Evolutionary conservation across 495 filamentous ascomycete genomes (phyloP).

Genomic region (Xylaria sp.): DNA sequence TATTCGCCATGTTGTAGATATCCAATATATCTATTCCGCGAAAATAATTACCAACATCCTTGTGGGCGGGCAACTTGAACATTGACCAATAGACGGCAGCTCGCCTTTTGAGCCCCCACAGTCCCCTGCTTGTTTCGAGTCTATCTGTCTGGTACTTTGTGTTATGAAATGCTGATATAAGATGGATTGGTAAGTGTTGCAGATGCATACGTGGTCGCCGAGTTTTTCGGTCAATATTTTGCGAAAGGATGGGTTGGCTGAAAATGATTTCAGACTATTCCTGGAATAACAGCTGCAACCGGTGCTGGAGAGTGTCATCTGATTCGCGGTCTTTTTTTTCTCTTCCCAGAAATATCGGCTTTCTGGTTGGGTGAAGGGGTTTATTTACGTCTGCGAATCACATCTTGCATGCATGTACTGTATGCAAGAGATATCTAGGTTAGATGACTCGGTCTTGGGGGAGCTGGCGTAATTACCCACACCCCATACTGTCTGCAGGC

Average conservation of each 20-base stretch:
- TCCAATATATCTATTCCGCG: not conserved
- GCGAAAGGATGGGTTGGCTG: constrained; percentile 22
- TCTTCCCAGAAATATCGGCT: not conserved
- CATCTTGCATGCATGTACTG: constrained; percentile 19
- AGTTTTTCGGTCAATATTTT: constrained; percentile 26
- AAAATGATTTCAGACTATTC: constrained; percentile 13
- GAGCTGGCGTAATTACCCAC: constrained; percentile 6
- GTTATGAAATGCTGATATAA: constrained; percentile 18
- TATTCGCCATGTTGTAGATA: not conserved
- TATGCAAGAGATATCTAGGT: constrained; percentile 6
- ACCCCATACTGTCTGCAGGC: constrained; percentile 17
- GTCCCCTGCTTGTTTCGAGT: constrained; percentile 12
- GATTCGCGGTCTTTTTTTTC: constrained; percentile 19
- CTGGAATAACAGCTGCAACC: not conserved
- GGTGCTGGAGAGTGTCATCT: not conserved
- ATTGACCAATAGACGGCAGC: not conserved
- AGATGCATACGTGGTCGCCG: constrained; percentile 24
- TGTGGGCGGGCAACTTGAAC: not conserved
- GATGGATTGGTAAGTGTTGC: constrained; percentile 17
- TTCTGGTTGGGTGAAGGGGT: constrained; percentile 23
- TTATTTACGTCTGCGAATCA: constrained; percentile 28
- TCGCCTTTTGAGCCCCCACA: not conserved
- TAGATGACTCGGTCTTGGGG: not conserved
- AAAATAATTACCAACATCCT: not conserved
- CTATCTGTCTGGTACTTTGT: constrained; percentile 14